Evolutionary conservation across 768 basidiomycete genomes (phyloP), one percentile per base, ranked within the genome.

Genomic region (Lyophyllum decastes): DNA sequence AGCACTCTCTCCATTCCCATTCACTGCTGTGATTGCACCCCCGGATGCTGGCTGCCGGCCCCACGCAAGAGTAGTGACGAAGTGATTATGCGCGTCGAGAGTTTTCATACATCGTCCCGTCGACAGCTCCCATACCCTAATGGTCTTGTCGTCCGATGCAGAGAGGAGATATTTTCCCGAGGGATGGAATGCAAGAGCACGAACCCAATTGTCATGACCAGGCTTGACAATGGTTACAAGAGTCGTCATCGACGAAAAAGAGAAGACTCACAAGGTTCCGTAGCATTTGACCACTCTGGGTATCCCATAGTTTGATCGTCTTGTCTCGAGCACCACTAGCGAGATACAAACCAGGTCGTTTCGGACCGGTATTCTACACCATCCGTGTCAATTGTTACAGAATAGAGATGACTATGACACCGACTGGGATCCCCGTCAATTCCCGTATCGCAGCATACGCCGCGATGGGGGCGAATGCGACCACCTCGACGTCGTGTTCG

Each of bases 181-280:
- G 0, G 94, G 94, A 72, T 95, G 94, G 77, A 95, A 95, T 17
- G 90, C 85, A 44, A 96, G 78, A 0, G 87, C 90, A 55, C 92
- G 86, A 50, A 96, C 81, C 94, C 94, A 96, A 64, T 94, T 93
- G 71, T 95, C 92, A 67, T 96, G 89, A 12, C 90, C 90, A 35
- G 82, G 78, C 85, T 89, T 66, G 16, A 35, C 17, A 27, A 35
- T 25, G n/a, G 25, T 48, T 22, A 52, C 33, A 24, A 58, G 40
- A 52, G 56, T 43, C 61, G 35, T 64, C 30, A 49, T 47, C 19
- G 4, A 51, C 17, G 34, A 55, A 41, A 26, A 55, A n/a, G n/a
- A 19, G 25, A 60, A 22, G 53, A 71, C 82, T 56, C 61, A 90
- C 90, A 55, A 95, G 81, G 59, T 84, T 90, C 70, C 87, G 82